These are phyloP conservation scores for Begonia fuchsioides DNA, from an alignment of 306 rosid genomes.

Conservation along the genomic window DNA sequence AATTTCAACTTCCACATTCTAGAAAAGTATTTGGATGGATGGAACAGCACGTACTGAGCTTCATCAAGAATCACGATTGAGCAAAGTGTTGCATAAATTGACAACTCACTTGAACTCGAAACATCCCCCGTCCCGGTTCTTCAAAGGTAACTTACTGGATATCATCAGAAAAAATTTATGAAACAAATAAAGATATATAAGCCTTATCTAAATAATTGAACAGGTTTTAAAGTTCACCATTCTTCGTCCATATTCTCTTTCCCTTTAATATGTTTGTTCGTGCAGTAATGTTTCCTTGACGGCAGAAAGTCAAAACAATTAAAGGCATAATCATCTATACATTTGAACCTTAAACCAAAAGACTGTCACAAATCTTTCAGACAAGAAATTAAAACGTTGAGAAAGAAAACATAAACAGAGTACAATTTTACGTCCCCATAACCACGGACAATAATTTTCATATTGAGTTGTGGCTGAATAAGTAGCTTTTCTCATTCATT, in stretches of 20 bases:
- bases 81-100: conserved; percentile 3
- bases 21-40: neutral
- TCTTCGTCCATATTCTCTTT: conserved; percentile 65
- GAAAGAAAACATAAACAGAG: too few species aligned
- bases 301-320: conserved; percentile 33
- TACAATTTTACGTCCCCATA: neutral
- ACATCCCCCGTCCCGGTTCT: conserved; percentile 44
- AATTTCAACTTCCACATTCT: too few species aligned
- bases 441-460: neutral
- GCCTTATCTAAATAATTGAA: too few species aligned
- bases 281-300: conserved; percentile 84
- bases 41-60: conserved; percentile 60
- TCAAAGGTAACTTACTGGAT: conserved; percentile 64
- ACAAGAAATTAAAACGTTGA: neutral
- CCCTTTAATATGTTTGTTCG: conserved; percentile 49
- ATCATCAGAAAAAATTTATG: conserved; percentile 11
- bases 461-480: neutral
- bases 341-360: neutral
- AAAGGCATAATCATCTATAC: too few species aligned
- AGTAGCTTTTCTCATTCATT: neutral
- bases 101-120: conserved; percentile 67
- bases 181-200: neutral
- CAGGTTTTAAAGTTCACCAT: conserved; percentile 30
- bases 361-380: neutral
- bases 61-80: conserved; percentile 42